Evolutionary conservation across 176 grass and related monocot species (phyloP).

Genomic region (Paspalum notatum): DNA sequence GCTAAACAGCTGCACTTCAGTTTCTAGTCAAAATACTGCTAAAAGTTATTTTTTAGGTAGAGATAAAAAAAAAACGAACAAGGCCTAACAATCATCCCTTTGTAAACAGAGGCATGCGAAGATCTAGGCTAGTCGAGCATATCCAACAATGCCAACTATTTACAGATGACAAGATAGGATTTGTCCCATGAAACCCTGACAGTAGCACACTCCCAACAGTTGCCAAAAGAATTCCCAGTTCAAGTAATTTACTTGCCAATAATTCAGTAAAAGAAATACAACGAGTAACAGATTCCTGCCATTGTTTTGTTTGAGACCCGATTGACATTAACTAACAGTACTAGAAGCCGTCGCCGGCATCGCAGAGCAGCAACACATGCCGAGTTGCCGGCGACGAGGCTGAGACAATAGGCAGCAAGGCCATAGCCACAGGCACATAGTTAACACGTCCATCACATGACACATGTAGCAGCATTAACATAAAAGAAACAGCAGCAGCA

Average conservation of each 20-base stretch:
- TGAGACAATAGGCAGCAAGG: slow-evolving; percentile 6
- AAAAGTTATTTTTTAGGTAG: not conserved
- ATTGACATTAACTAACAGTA: slow-evolving; percentile 23
- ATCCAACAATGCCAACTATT: not conserved
- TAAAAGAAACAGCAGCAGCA: not conserved
- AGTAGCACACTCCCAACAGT: not conserved
- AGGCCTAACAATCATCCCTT: not conserved
- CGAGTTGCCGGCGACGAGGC: not conserved
- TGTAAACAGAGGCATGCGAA: not conserved
- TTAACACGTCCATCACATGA: slow-evolving; percentile 39
- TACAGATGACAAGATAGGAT: not conserved
- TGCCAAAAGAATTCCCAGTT: not conserved
- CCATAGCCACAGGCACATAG: slow-evolving; percentile 23
- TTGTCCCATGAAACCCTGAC: not conserved
- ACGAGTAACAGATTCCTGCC: not conserved
- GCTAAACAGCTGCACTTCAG: not conserved
- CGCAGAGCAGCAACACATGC: slow-evolving; percentile 32
- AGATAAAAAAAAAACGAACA: not conserved
- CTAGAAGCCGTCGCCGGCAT: slow-evolving; percentile 30
- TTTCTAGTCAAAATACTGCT: not conserved
- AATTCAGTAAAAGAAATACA: not conserved
- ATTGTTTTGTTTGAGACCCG: not conserved
- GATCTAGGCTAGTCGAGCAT: not conserved
- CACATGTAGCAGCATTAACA: slow-evolving; percentile 40
- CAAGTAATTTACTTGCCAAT: not conserved